Evolutionary conservation across 2,329 filamentous ascomycete genomes (phyloP), one percentile per base, ranked within the genome.

Genomic region (Aspergillus pseudonomiae): DNA sequence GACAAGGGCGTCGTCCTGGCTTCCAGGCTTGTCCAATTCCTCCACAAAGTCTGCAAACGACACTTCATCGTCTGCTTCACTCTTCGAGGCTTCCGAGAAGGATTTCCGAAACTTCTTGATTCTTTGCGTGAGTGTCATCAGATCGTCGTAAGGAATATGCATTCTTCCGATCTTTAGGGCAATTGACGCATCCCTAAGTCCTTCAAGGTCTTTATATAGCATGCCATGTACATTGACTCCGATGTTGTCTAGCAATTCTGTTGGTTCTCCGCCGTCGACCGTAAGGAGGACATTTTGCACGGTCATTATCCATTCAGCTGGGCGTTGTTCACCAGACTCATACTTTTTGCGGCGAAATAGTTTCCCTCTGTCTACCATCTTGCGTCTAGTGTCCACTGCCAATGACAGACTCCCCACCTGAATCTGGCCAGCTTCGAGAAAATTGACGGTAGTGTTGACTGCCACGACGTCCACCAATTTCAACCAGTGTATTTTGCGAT

Each of bases 291-390:
- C 86, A 77, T 94, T 97, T 64, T 92, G 88, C 58, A 94, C 79
- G 9, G 91, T 91, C 71, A 96, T 85, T 67, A 96, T 94, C 94
- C 96, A 99, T 81, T 99, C 96, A 1, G 94, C 94, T 45, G 95
- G 93, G 54, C 87, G 85, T 70, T 91, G 88, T 57, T 88, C 82
- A 32, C 84, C 83, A 50, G 84, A 84, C 67, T 87, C 83, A 67
- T 88, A 83, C 73, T 89, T 88, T 77, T 90, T 86, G 73, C 93
- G 92, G 70, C 94, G 90, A 78, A 97, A 97, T 71, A 96, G 89
- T 52, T 93, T 91, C 63, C 92, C 93, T 60, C 93, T 88, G 74
- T 97, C 94, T 34, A 97, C 92, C 79, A 94, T 94, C 79, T 96
- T 96, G 65, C 88, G 89, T 70, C 96, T 85, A 7, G 95, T 98